Conservation (phyloP, 2,329 filamentous ascomycete species). For the Ceratocystis diversiconidia region DNA sequence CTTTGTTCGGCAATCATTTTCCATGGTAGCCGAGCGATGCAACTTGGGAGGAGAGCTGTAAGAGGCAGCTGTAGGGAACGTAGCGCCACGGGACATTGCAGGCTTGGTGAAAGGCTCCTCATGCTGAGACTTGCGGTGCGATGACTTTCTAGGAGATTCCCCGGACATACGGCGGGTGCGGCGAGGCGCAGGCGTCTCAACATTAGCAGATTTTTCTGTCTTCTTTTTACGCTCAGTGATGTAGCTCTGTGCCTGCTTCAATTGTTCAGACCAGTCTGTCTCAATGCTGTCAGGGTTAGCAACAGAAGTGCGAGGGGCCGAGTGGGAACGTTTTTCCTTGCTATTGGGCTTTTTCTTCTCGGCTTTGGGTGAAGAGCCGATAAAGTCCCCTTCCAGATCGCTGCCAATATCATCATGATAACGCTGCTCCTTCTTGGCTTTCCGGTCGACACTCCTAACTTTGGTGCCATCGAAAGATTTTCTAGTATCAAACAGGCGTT, state of each 20-base stretch:
- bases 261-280: background rate
- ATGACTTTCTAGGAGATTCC: constrained; percentile 6
- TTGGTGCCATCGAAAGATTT: background rate
- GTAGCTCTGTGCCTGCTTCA: background rate
- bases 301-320: background rate
- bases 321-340: background rate
- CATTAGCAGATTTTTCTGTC: background rate
- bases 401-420: background rate
- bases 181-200: background rate
- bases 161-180: constrained; percentile 5
- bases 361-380: background rate
- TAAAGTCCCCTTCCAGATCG: background rate
- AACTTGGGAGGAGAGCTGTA: background rate
- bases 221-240: background rate
- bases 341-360: constrained; percentile 5
- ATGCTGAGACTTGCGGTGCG: background rate
- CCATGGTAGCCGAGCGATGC: background rate
- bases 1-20: background rate
- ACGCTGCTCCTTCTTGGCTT: background rate
- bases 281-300: background rate
- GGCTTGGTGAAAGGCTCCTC: background rate
- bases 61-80: background rate
- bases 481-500: background rate
- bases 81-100: background rate
- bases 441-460: background rate